These are phyloP conservation scores for Neurospora crassa DNA, from an alignment of 2,329 filamentous ascomycete species.

Conservation along the genomic window DNA sequence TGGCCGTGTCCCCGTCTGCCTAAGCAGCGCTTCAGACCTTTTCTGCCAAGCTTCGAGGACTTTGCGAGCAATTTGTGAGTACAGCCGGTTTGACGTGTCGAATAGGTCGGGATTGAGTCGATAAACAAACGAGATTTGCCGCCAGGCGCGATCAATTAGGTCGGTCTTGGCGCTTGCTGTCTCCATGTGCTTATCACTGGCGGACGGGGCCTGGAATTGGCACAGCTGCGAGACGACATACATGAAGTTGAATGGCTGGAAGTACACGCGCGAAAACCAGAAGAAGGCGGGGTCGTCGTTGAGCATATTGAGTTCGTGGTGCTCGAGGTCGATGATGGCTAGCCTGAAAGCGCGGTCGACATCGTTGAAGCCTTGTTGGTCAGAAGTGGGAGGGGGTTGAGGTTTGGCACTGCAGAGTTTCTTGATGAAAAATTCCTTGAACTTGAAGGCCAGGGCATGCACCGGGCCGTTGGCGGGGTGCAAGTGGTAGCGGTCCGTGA, in stretches of 20 bases:
- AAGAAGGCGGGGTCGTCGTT: slow-evolving; percentile 37
- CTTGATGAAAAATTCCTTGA: slow-evolving; percentile 37
- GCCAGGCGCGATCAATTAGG: slow-evolving; percentile 46
- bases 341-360: slow-evolving; percentile 49
- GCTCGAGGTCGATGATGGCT: slow-evolving; percentile 38
- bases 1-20: slow-evolving; percentile 25
- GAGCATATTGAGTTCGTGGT: slow-evolving; percentile 32
- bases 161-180: slow-evolving; percentile 30
- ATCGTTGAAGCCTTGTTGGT: slow-evolving; percentile 38
- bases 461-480: slow-evolving; percentile 42
- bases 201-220: slow-evolving; percentile 19
- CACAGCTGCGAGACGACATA: slow-evolving; percentile 46
- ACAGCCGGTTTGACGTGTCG: slow-evolving; percentile 35
- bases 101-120: slow-evolving; percentile 39
- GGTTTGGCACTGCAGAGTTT: slow-evolving; percentile 38
- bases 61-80: slow-evolving; percentile 35
- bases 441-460: slow-evolving; percentile 39
- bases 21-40: slow-evolving; percentile 33
- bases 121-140: slow-evolving; percentile 36
- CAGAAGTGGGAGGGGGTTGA: slow-evolving; percentile 21
- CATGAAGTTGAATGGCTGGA: slow-evolving; percentile 46
- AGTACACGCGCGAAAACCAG: slow-evolving; percentile 46
- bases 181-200: background rate
- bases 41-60: slow-evolving; percentile 43
- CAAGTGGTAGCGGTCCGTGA: slow-evolving; percentile 37